Evolutionary conservation across 2,329 filamentous ascomycete genomes (phyloP).

Genomic region (Stenocarpella maydis): DNA sequence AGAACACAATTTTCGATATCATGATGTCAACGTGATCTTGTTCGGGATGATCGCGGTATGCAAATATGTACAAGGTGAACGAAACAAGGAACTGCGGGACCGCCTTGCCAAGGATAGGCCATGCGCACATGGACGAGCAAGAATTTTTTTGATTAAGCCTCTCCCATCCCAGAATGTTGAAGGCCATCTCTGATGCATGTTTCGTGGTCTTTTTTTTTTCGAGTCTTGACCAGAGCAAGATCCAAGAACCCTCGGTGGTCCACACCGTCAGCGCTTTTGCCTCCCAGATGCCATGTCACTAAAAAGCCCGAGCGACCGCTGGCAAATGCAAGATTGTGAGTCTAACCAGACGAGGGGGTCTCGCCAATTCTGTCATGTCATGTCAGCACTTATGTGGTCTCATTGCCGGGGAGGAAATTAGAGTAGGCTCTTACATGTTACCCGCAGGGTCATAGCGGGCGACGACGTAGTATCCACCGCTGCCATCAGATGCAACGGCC

Average conservation of each 20-base stretch:
- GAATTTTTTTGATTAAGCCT: not conserved
- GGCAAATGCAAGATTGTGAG: not conserved
- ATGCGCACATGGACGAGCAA: constrained; percentile 1
- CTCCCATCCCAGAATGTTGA: constrained; percentile 9
- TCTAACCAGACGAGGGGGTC: constrained; percentile 28
- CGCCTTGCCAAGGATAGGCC: not conserved
- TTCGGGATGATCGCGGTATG: constrained; percentile 21
- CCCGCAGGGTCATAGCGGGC: constrained; percentile 37
- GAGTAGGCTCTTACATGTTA: constrained; percentile 34
- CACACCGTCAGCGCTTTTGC: constrained; percentile 14
- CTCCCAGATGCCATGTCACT: constrained; percentile 16
- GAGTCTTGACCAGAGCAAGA: constrained; percentile 20
- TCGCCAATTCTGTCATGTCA: constrained; percentile 29
- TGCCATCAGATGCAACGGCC: constrained; percentile 33
- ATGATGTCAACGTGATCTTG: constrained; percentile 22
- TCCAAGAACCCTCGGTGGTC: not conserved
- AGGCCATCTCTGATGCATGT: not conserved
- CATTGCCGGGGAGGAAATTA: not conserved
- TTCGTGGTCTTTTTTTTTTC: not conserved
- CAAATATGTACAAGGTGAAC: constrained; percentile 20
- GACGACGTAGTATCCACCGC: constrained; percentile 37
- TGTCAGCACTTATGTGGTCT: not conserved
- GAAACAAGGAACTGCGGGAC: not conserved
- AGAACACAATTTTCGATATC: not conserved
- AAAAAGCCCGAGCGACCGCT: not conserved